Evolutionary conservation across 176 grass and related monocot species (phyloP).

Genomic region (Aegilops umbellulata): DNA sequence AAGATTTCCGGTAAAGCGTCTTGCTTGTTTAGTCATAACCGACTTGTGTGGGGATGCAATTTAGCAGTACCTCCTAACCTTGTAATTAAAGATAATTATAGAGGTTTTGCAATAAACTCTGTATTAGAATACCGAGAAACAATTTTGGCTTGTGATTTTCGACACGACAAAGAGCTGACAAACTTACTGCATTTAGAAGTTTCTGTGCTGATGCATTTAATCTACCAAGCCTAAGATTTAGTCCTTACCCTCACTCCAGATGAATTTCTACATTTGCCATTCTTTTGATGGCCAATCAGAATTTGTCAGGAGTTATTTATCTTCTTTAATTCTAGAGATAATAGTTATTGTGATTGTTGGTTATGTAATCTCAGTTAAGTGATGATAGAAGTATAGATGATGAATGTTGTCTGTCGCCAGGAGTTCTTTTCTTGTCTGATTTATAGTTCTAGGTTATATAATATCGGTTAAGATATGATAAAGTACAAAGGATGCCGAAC

Average conservation of each 20-base stretch:
- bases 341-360: background rate
- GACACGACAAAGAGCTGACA: background rate
- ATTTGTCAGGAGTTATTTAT: background rate
- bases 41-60: slow-evolving; percentile 24
- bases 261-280: background rate
- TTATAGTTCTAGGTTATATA: slow-evolving; percentile 10
- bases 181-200: slow-evolving; percentile 12
- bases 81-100: background rate
- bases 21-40: background rate
- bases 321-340: background rate
- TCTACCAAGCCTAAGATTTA: background rate
- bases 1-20: background rate
- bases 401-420: background rate
- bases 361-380: slow-evolving; percentile 5
- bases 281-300: background rate
- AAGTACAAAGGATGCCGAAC: background rate
- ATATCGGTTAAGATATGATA: background rate
- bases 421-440: background rate
- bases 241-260: background rate
- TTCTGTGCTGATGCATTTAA: background rate
- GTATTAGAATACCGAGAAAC: background rate
- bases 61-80: background rate
- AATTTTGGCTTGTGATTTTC: background rate
- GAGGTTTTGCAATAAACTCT: background rate
- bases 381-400: background rate